Evolutionary conservation across 2,329 filamentous ascomycete genomes (phyloP).

Genomic region (Ophiocordyceps australis): DNA sequence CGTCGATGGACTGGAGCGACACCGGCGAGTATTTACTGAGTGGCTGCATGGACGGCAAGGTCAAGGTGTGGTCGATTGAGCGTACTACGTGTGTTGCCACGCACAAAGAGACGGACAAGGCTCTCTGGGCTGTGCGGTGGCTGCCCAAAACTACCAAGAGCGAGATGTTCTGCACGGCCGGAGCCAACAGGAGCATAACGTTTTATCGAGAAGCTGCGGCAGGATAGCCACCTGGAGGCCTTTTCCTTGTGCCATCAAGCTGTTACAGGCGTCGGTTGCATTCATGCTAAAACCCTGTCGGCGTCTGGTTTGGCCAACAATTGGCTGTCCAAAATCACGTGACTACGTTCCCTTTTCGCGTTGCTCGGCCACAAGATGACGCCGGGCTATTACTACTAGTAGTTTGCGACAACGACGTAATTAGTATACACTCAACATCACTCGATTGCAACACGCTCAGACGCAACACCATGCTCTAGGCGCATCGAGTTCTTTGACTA

Average conservation of each 20-base stretch:
- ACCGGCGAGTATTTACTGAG: conserved; percentile 84
- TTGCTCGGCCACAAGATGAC: conserved; percentile 32
- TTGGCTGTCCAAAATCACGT: conserved; percentile 26
- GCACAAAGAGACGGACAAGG: conserved; percentile 75
- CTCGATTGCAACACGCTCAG: no score
- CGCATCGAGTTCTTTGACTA: no score
- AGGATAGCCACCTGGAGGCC: no score
- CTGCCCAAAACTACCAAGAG: conserved; percentile 51
- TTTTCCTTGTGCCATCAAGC: no score
- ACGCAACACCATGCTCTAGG: no score
- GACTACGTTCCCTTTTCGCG: conserved; percentile 27
- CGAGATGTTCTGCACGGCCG: conserved; percentile 62
- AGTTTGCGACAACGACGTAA: no score
- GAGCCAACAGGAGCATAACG: conserved; percentile 55
- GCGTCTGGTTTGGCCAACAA: no score
- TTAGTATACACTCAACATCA: no score
- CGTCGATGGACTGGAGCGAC: conserved; percentile 80
- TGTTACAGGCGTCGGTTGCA: no score
- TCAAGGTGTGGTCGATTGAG: conserved; percentile 90
- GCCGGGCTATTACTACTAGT: no score
- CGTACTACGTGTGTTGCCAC: conserved; percentile 74
- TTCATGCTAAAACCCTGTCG: no score
- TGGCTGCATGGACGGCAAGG: conserved; percentile 80
- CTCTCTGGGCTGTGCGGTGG: conserved; percentile 74
- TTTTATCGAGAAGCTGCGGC: conserved; percentile 79